Evolutionary conservation across 1,139 yeast species (phyloP), one percentile per base, ranked within the genome.

Genomic region (Hansenula sp.): DNA sequence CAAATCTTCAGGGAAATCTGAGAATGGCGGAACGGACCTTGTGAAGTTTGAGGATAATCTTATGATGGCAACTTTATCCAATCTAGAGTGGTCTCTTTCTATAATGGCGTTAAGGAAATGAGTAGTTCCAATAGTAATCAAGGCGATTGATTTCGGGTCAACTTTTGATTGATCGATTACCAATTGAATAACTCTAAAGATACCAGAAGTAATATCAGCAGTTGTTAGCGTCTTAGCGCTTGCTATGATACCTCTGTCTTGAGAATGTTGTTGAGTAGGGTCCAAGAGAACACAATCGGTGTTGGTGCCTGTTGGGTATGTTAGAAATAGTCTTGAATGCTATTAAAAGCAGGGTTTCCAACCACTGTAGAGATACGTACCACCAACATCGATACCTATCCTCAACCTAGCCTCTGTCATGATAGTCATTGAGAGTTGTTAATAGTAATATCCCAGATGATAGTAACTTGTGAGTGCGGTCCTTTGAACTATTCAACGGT

Each of bases 371-470:
- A 13, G 21, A 31, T 31, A 31, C 33, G 16, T 18, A 19, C 76
- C 76, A 17, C 75, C 75, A 36, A 70, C 75, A 49, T 70, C 76
- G 32, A 71, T 68, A 11, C 75, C 75, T 37, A 71, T 64, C 17
- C 39, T 40, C 15, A 40, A 31, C 17, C 17, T 35, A n/a, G 40
- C 7, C 9, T 34, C 36, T 5, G 9, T 12, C 36, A 10, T 32
- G 8, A 11, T 18, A 4, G 24, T 32, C 15, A 32, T 32, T 21
- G 17, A 18, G 5, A 7, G 25, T 17, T 10, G 25, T n/a, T n/a
- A n/a, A n/a, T n/a, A n/a, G n/a, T 10, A 11, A 4, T 32, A n/a
- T 17, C 6, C 15, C 15, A 17, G n/a, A 12, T 9, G 25, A 4
- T 11, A 11, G 6, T 13, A 11, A 7, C 13, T 28, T 6, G 30